These are phyloP conservation scores for Tetrahymena elliotti DNA, from an alignment of 73 alveolate genomes.

Conservation along the genomic window DNA sequence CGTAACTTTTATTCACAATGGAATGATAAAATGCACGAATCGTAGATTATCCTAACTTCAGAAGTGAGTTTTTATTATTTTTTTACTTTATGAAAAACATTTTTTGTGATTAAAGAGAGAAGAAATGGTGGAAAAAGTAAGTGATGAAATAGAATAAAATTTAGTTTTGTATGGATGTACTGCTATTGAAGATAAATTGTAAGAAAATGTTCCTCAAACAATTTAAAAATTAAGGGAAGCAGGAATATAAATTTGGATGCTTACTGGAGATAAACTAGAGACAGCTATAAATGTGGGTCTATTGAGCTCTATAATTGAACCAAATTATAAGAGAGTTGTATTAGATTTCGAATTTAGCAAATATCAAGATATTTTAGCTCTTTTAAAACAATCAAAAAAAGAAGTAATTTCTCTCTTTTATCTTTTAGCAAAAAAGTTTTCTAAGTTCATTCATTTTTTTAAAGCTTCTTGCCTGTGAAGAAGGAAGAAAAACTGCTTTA, in stretches of 20 bases:
- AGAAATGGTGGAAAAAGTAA: slow-evolving; percentile 34
- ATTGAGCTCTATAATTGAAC: slow-evolving; percentile 30
- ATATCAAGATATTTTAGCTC: slow-evolving; percentile 14
- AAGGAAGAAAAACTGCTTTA: slow-evolving; percentile 11
- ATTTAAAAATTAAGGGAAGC: slow-evolving; percentile 80
- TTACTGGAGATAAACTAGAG: slow-evolving; percentile 94
- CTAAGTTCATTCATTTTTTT: background rate
- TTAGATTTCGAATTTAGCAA: slow-evolving; percentile 38
- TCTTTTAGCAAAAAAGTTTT: background rate
- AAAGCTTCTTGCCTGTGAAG: background rate
- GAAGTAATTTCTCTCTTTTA: background rate
- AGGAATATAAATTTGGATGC: slow-evolving; percentile 87
- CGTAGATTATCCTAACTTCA: slow-evolving; percentile 2
- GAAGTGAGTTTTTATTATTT: background rate
- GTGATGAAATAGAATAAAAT: slow-evolving; percentile 72
- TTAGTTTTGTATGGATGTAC: slow-evolving; percentile 81
- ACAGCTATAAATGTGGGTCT: slow-evolving; percentile 91
- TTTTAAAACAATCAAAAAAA: background rate
- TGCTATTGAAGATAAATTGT: slow-evolving; percentile 95
- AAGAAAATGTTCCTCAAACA: slow-evolving; percentile 97
- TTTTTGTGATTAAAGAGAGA: slow-evolving; percentile 19
- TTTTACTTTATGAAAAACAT: background rate
- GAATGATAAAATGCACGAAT: slow-evolving; percentile 45
- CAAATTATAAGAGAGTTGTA: slow-evolving; percentile 9
- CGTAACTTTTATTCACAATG: slow-evolving; percentile 49